phyloP scores from a whole-genome alignment of 768 basidiomycete species.

The Boletus vermiculosoides region DNA sequence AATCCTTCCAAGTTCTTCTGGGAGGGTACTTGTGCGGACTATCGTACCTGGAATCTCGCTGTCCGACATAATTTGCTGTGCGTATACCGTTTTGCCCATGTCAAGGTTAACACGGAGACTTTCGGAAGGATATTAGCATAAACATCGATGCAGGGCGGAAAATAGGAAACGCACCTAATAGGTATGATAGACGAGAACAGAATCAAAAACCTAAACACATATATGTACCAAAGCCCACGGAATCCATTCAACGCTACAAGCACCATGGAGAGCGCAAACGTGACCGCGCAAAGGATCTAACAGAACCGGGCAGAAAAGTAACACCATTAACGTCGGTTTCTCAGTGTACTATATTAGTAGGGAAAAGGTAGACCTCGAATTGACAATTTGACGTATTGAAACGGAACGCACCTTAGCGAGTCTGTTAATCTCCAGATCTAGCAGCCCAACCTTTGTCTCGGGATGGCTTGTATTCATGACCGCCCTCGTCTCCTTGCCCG shows the following conservation, averaged over 20 bases:
- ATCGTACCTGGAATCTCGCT: conserved; percentile 91
- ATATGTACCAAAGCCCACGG: conserved; percentile 93
- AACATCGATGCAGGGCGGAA: not conserved
- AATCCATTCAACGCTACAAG: conserved; percentile 97
- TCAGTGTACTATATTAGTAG: not conserved
- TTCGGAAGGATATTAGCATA: not conserved
- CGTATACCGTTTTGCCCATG: conserved; percentile 99
- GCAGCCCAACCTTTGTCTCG: conserved; percentile 86
- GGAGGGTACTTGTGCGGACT: conserved; percentile 95
- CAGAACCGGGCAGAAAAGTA: not conserved
- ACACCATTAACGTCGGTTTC: not conserved
- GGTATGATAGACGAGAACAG: conserved; percentile 99
- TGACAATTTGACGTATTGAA: not conserved
- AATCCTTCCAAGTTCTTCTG: conserved; percentile 93
- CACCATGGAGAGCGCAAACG: conserved; percentile 85
- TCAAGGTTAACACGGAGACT: conserved; percentile 99
- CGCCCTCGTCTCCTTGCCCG: conserved; percentile 91
- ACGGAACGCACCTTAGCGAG: conserved; percentile 75
- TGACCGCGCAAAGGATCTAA: conserved; percentile 92
- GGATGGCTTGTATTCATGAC: conserved; percentile 99
- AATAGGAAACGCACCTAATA: conserved; percentile 70
- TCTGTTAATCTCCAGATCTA: conserved; percentile 93
- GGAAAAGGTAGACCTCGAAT: not conserved
- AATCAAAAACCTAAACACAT: conserved; percentile 95
- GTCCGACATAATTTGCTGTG: conserved; percentile 93